Evolutionary conservation across 2,329 filamentous ascomycete species (phyloP), one percentile per base, ranked within the genome.

Genomic region (Fusarium duplospermum): DNA sequence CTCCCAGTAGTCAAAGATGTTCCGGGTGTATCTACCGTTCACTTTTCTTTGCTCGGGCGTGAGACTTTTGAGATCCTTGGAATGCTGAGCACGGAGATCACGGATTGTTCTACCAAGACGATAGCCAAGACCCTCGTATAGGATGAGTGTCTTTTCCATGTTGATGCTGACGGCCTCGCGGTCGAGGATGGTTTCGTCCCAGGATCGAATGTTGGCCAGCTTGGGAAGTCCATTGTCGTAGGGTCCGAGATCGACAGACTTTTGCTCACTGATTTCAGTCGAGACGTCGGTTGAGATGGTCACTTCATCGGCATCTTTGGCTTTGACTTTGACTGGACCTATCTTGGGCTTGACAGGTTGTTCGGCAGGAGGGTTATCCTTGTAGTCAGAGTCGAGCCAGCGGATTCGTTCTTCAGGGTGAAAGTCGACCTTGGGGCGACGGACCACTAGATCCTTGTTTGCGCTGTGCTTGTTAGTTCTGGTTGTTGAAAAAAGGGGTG

Each of bases 81-180:
- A 29, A 62, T 61, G 24, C 62, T 63, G 54, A 4, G 14, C 29
- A 22, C 58, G 62, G 5, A 80, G 70, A 6, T 66, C 52, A 6
- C 50, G 62, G 24, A 82, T 70, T 6, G 83, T 84, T 52, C 75
- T 72, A 29, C 85, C 85, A 66, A 86, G 79, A 42, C 85, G 83
- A 69, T 80, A 85, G 24, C 81, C 83, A 22, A 85, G 74, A 27
- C 81, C 71, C 18, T 58, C 45, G 29, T 76, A 80, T 20, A 80
- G 75, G 36, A 68, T 63, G 5, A 61, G 33, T 2, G 70, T 76
- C 47, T 60, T 73, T 14, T 36, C 29, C 57, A 29, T 33, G 20
- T 73, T 62, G 45, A 31, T 27, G 10, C 45, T 13, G n/a, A 70
- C 35, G 7, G 22, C 14, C 10, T 33, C 16, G 6, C 35, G 27